These are phyloP conservation scores for Paraconiothyrium brasiliense DNA, from an alignment of 2,329 filamentous ascomycete species.

Conservation along the genomic window DNA sequence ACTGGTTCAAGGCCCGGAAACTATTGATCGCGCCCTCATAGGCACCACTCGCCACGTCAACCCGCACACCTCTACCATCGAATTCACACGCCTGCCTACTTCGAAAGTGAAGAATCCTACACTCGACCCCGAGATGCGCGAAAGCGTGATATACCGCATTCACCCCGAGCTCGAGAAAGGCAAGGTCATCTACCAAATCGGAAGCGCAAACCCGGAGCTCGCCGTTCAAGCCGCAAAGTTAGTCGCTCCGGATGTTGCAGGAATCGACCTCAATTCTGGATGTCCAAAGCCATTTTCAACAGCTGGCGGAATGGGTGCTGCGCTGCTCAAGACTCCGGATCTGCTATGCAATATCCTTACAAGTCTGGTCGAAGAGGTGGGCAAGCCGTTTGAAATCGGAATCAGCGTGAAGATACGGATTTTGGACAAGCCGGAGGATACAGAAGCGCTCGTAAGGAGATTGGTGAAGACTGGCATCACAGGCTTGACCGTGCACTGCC, in stretches of 20 bases:
- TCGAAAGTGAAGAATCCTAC: constrained; percentile 71
- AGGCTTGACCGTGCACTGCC: constrained; percentile 91
- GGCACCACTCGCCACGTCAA: constrained; percentile 84
- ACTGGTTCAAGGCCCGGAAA: constrained; percentile 76
- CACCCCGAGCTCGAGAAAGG: constrained; percentile 79
- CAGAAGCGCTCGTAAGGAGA: constrained; percentile 77
- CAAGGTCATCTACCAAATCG: constrained; percentile 88
- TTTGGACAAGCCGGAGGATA: constrained; percentile 78
- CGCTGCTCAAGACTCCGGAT: constrained; percentile 85
- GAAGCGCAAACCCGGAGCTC: constrained; percentile 81
- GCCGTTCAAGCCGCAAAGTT: constrained; percentile 86
- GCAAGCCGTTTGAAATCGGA: constrained; percentile 81
- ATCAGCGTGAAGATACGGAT: constrained; percentile 98
- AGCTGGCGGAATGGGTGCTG: constrained; percentile 92
- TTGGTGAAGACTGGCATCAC: constrained; percentile 90
- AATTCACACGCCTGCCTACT: constrained; percentile 81
- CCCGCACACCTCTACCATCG: constrained; percentile 78
- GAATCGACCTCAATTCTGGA: constrained; percentile 97
- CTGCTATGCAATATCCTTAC: constrained; percentile 83
- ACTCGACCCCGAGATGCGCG: constrained; percentile 61
- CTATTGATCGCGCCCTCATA: constrained; percentile 90
- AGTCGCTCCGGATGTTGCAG: constrained; percentile 86
- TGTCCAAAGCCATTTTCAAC: constrained; percentile 98
- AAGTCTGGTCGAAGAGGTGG: constrained; percentile 81
- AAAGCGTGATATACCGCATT: constrained; percentile 82